phyloP scores from a whole-genome alignment of 2,329 filamentous ascomycete genomes.

The Drechslerella dactyloides region DNA sequence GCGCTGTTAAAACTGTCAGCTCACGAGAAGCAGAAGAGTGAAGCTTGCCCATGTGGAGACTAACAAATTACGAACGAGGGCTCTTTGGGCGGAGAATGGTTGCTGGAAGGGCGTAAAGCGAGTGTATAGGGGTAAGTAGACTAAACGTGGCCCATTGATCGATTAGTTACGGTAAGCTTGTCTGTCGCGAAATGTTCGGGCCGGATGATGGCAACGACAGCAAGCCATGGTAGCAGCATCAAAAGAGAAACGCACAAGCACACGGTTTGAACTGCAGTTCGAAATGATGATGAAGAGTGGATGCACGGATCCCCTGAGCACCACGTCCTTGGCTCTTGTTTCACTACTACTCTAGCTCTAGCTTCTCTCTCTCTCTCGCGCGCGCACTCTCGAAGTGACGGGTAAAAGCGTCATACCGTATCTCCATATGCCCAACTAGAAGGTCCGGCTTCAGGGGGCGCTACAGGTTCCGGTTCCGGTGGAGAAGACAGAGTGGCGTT shows the following conservation, averaged over 20 bases:
- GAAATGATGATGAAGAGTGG: conserved; percentile 16
- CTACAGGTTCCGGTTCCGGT: conserved; percentile 31
- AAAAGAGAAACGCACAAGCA: conserved; percentile 23
- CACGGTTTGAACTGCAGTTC: conserved; percentile 29
- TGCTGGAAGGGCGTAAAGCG: conserved; percentile 35
- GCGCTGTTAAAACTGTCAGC: conserved; percentile 36
- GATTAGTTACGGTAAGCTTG: conserved; percentile 28
- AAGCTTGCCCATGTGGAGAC: conserved; percentile 10
- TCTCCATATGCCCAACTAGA: conserved; percentile 49
- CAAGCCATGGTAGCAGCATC: background rate
- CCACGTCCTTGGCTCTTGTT: conserved; percentile 10
- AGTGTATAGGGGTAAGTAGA: conserved; percentile 46
- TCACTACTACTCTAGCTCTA: background rate
- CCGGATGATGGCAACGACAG: conserved; percentile 2
- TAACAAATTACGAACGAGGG: conserved; percentile 31
- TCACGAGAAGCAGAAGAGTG: conserved; percentile 1
- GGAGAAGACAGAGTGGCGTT: conserved; percentile 32
- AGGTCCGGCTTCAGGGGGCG: conserved; percentile 31
- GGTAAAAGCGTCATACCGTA: conserved; percentile 51
- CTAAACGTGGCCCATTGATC: conserved; percentile 11
- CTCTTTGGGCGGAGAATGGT: conserved; percentile 30
- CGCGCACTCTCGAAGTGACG: conserved; percentile 17
- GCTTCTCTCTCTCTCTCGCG: background rate
- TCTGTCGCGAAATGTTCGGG: background rate
- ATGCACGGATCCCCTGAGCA: background rate